Evolutionary conservation across 164 flowering plant genomes (phyloP).

Genomic region (Vitis riparia): DNA sequence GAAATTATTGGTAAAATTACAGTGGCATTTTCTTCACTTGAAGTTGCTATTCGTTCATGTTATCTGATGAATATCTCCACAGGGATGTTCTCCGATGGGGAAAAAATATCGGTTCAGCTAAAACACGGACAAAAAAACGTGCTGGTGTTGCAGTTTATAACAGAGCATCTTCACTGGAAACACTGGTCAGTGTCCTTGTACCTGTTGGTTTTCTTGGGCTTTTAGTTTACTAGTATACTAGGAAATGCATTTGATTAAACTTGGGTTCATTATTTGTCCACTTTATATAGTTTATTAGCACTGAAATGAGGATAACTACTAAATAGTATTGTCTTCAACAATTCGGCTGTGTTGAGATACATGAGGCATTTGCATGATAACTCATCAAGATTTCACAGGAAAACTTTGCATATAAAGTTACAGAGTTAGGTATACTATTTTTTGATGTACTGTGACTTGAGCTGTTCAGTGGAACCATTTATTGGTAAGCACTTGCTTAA

Average conservation of each 20-base stretch:
- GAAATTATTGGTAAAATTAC: too few species aligned
- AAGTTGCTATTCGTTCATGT: neutral
- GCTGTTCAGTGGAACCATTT: neutral
- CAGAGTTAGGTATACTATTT: neutral
- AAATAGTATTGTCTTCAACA: neutral
- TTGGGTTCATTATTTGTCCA: too few species aligned
- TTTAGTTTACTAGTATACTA: neutral
- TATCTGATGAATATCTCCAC: slow-evolving; percentile 18
- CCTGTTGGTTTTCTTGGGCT: neutral
- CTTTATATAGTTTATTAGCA: neutral
- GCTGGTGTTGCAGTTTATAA: slow-evolving; percentile 89
- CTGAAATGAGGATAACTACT: neutral
- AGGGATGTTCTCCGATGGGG: slow-evolving; percentile 91
- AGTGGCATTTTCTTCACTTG: neutral
- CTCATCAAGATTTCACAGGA: neutral
- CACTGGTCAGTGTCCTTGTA: slow-evolving; percentile 57
- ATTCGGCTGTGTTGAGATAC: neutral
- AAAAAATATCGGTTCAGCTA: slow-evolving; percentile 67
- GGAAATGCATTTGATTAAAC: too few species aligned
- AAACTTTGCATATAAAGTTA: neutral
- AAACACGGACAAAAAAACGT: slow-evolving; percentile 72
- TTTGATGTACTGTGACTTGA: neutral
- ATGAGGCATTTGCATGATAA: neutral
- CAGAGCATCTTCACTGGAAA: slow-evolving; percentile 87
- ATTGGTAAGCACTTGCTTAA: neutral